Percentiles rank a stretch among this genome's conserved stretches.
Evolutionary conservation across 2,329 filamentous ascomycete species (phyloP).

Genomic region (Helotiales sp.): DNA sequence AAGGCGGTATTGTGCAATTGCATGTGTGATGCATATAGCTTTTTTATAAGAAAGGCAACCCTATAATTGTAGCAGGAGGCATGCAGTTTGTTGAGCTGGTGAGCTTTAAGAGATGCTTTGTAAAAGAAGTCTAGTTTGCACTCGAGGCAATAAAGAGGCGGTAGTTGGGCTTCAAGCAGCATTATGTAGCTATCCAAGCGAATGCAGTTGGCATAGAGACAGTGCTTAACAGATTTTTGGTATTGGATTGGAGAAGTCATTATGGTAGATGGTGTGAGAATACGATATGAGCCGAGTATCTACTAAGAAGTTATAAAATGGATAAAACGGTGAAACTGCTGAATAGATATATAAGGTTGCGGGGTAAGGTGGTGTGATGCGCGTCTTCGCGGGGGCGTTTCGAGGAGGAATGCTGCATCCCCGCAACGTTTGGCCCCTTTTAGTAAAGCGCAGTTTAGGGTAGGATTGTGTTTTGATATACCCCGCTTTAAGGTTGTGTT

Average conservation of each 20-base stretch:
- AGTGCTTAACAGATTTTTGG: slow-evolving; percentile 26
- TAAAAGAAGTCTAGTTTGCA: slow-evolving; percentile 21
- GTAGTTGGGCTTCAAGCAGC: slow-evolving; percentile 25
- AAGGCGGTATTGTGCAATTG: slow-evolving; percentile 17
- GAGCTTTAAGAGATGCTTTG: slow-evolving; percentile 25
- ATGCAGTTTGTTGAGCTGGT: slow-evolving; percentile 23
- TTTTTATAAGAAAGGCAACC: slow-evolving; percentile 22
- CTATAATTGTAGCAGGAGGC: slow-evolving; percentile 22
- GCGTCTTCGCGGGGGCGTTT: not conserved
- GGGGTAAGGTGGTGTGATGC: slow-evolving; percentile 14
- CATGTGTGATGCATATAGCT: slow-evolving; percentile 25
- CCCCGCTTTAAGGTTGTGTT: too few relatives aligned
- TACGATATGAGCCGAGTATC: slow-evolving; percentile 17
- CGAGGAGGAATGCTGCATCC: not conserved
- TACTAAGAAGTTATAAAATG: slow-evolving; percentile 15
- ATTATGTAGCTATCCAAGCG: slow-evolving; percentile 22
- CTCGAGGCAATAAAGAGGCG: slow-evolving; percentile 23
- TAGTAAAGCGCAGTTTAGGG: too few relatives aligned
- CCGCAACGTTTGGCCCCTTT: not conserved
- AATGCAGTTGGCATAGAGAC: slow-evolving; percentile 19
- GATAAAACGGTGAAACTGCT: slow-evolving; percentile 11
- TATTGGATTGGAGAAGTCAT: slow-evolving; percentile 26
- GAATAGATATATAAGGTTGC: slow-evolving; percentile 13
- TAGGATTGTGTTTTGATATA: too few relatives aligned
- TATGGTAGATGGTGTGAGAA: slow-evolving; percentile 11